Evolutionary conservation across 2,329 filamentous ascomycete species (phyloP).

Genomic region (Erysiphe pulchra): DNA sequence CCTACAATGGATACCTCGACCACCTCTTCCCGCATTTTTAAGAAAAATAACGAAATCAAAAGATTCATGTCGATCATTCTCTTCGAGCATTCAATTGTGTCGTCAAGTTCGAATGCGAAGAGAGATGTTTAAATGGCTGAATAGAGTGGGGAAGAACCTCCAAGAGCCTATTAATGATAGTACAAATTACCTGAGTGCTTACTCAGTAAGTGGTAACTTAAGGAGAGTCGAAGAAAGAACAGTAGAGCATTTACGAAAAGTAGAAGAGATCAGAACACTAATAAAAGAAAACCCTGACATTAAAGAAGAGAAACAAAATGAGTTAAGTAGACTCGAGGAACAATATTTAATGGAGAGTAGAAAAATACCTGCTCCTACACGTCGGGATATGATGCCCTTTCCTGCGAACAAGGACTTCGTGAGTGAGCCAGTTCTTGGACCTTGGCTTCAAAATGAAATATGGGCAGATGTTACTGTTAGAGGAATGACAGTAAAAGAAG

Average conservation of each 20-base stretch:
- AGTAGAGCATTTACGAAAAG: background rate
- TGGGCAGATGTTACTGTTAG: conserved; percentile 29
- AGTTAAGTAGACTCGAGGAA: conserved; percentile 1
- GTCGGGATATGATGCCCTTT: conserved; percentile 22
- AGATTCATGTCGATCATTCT: conserved; percentile 6
- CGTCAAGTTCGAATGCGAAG: conserved; percentile 7
- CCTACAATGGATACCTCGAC: too few relatives aligned
- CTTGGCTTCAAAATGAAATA: conserved; percentile 36
- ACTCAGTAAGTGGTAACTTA: conserved; percentile 9
- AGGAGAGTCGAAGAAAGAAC: conserved; percentile 6
- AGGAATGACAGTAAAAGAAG: conserved; percentile 31
- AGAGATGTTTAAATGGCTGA: conserved; percentile 11
- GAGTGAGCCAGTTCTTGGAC: conserved; percentile 36
- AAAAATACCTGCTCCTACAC: conserved; percentile 5
- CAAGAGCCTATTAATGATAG: conserved; percentile 8
- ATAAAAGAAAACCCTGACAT: background rate
- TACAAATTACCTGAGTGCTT: conserved; percentile 13
- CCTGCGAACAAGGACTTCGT: conserved; percentile 33
- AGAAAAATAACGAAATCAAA: background rate
- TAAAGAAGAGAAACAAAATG: background rate
- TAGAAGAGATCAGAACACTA: background rate
- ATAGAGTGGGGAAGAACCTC: conserved; percentile 8
- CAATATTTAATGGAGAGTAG: conserved; percentile 1
- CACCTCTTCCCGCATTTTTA: too few relatives aligned
- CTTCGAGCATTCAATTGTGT: conserved; percentile 9